Percentiles rank a stretch among this genome's conserved stretches.
phyloP scores from a whole-genome alignment of 2,329 filamentous ascomycete genomes.

The Arthrobotrys sphaeroides region DNA sequence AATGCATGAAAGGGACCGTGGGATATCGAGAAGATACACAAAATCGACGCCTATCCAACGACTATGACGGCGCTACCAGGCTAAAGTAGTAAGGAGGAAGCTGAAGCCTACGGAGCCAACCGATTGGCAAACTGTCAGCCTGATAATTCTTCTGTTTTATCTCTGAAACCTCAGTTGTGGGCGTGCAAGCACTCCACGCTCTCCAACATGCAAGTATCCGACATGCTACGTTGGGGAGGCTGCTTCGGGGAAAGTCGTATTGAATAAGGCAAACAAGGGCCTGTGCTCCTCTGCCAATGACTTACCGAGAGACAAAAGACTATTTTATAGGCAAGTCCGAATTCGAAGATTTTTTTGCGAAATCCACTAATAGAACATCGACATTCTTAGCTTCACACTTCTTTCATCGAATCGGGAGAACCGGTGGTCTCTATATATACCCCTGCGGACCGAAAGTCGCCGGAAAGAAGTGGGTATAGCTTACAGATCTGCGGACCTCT shows the following conservation, averaged over 20 bases:
- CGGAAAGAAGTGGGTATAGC: conserved; percentile 52
- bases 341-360: conserved; percentile 4
- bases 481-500: conserved; percentile 48
- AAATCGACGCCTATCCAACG: conserved; percentile 7
- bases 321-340: conserved; percentile 5
- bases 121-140: conserved; percentile 11
- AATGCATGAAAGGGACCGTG: conserved; percentile 53
- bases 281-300: conserved; percentile 12
- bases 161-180: conserved; percentile 17
- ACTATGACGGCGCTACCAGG: conserved; percentile 14
- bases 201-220: conserved; percentile 19
- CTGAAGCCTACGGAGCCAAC: conserved; percentile 13
- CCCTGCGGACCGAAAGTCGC: conserved; percentile 14
- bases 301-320: conserved; percentile 36
- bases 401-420: background rate
- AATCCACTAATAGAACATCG: conserved; percentile 8
- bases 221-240: conserved; percentile 40
- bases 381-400: conserved; percentile 15
- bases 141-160: conserved; percentile 18
- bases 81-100: conserved; percentile 7
- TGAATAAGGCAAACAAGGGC: conserved; percentile 30
- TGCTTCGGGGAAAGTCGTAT: conserved; percentile 32
- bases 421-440: conserved; percentile 31
- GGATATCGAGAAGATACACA: conserved; percentile 19
- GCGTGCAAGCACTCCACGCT: background rate